Conservation (phyloP, 768 basidiomycete genomes). For the Naematelia encephala region DNA sequence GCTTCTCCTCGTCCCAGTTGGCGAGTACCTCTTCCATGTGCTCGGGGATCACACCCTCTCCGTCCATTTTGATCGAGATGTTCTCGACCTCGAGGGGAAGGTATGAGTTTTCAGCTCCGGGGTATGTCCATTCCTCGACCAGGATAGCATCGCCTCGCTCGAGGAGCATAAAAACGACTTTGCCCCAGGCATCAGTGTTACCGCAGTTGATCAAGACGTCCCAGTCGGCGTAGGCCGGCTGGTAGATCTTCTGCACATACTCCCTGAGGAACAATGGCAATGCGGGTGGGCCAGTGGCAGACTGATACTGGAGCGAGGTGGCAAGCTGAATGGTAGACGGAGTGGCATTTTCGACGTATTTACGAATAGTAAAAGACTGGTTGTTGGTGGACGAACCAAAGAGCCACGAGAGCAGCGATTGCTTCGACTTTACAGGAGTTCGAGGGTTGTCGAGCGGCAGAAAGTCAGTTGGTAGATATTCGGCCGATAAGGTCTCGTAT, state of each 20-base stretch:
- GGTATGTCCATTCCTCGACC: constrained; percentile 65
- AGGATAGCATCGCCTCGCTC: constrained; percentile 51
- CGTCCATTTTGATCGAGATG: constrained; percentile 63
- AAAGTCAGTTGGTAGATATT: constrained; percentile 57
- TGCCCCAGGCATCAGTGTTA: constrained; percentile 57
- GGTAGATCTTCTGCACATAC: constrained; percentile 57
- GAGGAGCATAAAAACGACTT: constrained; percentile 60
- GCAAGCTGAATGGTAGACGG: constrained; percentile 61
- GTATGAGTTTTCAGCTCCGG: constrained; percentile 55
- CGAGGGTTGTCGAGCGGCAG: constrained; percentile 54
- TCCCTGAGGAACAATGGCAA: constrained; percentile 61
- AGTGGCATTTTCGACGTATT: constrained; percentile 55
- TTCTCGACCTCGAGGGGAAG: constrained; percentile 30
- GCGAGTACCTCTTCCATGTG: constrained; percentile 61
- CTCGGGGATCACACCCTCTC: constrained; percentile 64
- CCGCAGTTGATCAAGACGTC: constrained; percentile 54
- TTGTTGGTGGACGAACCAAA: constrained; percentile 26
- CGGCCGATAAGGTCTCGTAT: constrained; percentile 61
- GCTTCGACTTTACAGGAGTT: constrained; percentile 27
- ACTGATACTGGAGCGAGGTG: constrained; percentile 67
- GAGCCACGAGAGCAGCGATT: constrained; percentile 43
- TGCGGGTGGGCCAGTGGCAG: constrained; percentile 59
- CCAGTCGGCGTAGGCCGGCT: constrained; percentile 61
- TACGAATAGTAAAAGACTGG: constrained; percentile 61
- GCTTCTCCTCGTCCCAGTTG: constrained; percentile 63